These are phyloP conservation scores for Solanum dulcamara DNA, from an alignment of 257 asterid species.

Conservation along the genomic window DNA sequence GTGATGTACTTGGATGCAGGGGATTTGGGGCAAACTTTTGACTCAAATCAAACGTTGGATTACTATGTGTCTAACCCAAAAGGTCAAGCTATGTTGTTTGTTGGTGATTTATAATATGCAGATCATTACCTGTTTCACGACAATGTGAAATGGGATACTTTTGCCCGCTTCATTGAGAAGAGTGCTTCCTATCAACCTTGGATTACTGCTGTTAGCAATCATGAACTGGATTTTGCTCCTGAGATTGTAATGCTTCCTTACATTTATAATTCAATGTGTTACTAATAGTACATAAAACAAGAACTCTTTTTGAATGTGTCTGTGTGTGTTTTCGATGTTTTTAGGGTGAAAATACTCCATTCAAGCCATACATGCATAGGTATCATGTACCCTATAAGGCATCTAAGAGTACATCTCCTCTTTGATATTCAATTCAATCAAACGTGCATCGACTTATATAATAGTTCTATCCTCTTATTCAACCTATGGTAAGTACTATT, in stretches of 20 bases:
- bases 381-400: not conserved
- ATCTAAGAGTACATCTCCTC: not conserved
- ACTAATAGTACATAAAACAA: not conserved
- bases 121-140: constrained; percentile 30
- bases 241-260: constrained; percentile 19
- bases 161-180: constrained; percentile 35
- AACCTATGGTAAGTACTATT: not conserved
- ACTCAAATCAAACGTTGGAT: constrained; percentile 29
- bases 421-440: not conserved
- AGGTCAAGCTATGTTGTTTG: constrained; percentile 27
- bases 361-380: not conserved
- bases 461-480: not conserved
- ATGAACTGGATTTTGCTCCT: constrained; percentile 39
- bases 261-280: not conserved
- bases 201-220: constrained; percentile 45
- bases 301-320: not conserved
- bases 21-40: constrained; percentile 45
- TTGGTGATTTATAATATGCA: constrained; percentile 44
- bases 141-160: constrained; percentile 35
- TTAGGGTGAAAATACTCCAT: not conserved
- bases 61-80: constrained; percentile 30
- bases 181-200: constrained; percentile 39
- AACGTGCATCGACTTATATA: not conserved
- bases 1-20: constrained; percentile 10
- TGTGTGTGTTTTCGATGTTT: not conserved